phyloP scores from a whole-genome alignment of 1,284 basidiomycete genomes.

The Coniferiporia weirii region DNA sequence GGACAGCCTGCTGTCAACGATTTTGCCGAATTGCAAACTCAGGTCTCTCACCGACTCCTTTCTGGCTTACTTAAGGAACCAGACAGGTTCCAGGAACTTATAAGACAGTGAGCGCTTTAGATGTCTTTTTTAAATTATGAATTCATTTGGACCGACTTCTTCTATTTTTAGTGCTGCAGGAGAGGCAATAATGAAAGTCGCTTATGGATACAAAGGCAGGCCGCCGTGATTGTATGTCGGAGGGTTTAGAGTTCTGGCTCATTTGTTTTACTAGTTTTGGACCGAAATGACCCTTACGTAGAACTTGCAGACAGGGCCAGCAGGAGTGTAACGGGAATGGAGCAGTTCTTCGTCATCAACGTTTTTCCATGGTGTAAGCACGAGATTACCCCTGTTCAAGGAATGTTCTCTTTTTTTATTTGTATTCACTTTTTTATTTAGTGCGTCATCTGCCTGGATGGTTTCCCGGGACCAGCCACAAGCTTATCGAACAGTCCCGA shows the following conservation, averaged over 20 bases:
- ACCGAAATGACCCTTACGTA: conserved; percentile 18
- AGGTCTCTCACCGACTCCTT: not conserved
- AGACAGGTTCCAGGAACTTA: not conserved
- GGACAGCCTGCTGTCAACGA: conserved; percentile 5
- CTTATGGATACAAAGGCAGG: conserved; percentile 6
- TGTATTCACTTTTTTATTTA: not conserved
- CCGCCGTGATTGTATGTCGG: not conserved
- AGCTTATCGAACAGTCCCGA: conserved; percentile 50
- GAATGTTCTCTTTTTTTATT: not conserved
- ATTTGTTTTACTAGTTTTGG: not conserved
- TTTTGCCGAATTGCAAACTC: not conserved
- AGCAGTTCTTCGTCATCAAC: conserved; percentile 14
- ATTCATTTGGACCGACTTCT: not conserved
- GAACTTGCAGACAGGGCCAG: conserved; percentile 12
- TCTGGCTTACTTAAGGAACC: not conserved
- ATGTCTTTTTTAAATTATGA: too few species aligned
- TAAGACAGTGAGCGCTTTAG: not conserved
- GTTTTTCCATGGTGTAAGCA: conserved; percentile 4
- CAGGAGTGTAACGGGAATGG: not conserved
- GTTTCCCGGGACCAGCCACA: conserved; percentile 29
- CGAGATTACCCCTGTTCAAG: not conserved
- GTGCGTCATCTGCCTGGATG: conserved; percentile 14
- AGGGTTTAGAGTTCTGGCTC: not conserved
- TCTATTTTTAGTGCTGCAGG: not conserved
- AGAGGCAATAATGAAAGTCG: conserved; percentile 2